Percentiles rank a stretch among this genome's conserved stretches.
Conservation (phyloP, 2,329 filamentous ascomycete genomes). For the Aspergillus ruber region DNA sequence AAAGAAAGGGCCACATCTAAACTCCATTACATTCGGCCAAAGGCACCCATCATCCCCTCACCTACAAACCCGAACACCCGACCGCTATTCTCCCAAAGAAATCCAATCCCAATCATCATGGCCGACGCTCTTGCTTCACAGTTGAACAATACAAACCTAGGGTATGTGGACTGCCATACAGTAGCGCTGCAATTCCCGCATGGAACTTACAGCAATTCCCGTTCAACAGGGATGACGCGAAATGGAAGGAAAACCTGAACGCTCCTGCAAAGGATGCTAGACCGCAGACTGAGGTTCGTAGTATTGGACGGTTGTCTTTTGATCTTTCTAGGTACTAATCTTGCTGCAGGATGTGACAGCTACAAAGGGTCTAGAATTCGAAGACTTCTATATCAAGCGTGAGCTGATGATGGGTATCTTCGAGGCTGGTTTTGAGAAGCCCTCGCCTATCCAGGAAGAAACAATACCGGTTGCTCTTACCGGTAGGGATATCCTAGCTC, state of each 20-base stretch:
- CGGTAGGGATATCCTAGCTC: slow-evolving; percentile 87
- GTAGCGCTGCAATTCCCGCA: slow-evolving; percentile 2
- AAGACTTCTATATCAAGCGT: slow-evolving; percentile 91
- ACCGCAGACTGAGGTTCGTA: slow-evolving; percentile 44
- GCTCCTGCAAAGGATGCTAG: slow-evolving; percentile 43
- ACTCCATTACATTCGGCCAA: neutral
- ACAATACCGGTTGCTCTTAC: slow-evolving; percentile 94
- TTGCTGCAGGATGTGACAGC: slow-evolving; percentile 80
- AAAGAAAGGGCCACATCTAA: neutral
- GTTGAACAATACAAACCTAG: slow-evolving; percentile 39
- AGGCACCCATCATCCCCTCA: neutral
- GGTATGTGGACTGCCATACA: slow-evolving; percentile 21
- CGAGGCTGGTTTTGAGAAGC: slow-evolving; percentile 97
- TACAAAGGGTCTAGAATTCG: slow-evolving; percentile 95
- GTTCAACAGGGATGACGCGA: slow-evolving; percentile 29
- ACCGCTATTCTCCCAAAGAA: neutral
- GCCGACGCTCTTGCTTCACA: slow-evolving; percentile 41
- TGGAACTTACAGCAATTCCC: slow-evolving; percentile 9
- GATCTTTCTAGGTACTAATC: slow-evolving; percentile 11
- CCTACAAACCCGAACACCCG: neutral
- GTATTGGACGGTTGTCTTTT: slow-evolving; percentile 3
- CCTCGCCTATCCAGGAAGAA: slow-evolving; percentile 98
- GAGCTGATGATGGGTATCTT: slow-evolving; percentile 98
- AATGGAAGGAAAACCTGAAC: slow-evolving; percentile 43
- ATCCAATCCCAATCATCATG: slow-evolving; percentile 24